Base-by-base conservation (phyloP, 2,329 filamentous ascomycete species). In the Nemania sp. region DNA sequence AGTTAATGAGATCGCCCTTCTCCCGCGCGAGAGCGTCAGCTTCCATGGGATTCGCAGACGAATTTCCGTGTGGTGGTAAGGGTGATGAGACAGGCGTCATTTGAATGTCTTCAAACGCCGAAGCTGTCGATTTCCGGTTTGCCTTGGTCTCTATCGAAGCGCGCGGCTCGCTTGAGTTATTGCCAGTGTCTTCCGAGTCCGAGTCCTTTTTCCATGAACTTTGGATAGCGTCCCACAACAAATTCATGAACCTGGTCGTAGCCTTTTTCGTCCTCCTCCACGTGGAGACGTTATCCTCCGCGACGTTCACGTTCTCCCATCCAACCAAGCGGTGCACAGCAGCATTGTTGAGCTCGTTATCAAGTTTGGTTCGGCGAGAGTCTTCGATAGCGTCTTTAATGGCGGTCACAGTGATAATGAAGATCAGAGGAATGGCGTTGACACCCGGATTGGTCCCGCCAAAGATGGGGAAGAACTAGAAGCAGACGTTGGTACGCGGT, bases 361-460 rank as follows among this genome's bases (percentile, higher is more conserved):
- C 94, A 37, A 97, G 84, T 36, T 91, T 79, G 0, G 93, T 97
- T 73, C 94, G 82, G 64, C 94, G 83, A 78, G 91, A 97, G 74
- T 99, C 94, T 73, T 99, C 94, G 60, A 97, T 87, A 15, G 86
- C 94, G 70, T 99, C 94, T 73, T 97, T 99, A 71, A 97, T 82
- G 23, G 91, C 86, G 2, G 94, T 99, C 49, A 97, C 83, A 56
- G 82, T 75, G 49, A 99, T 80, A 72, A 99, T 97, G 66, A 96
- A 87, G 63, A 99, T 97, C 61, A 99, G 78, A 48, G 94, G 94
- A 19, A 94, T 91, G 5, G 93, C 86, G 68, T 91, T 93, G 36
- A 99, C 78, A 34, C 89, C 94, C 15, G 94, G 93, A 68, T 97
- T 96, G 26, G 84, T 82, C 59, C 88, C 92, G 66, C 94, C 94